Conservation (phyloP, 371 early-diverging fungal species). For the Quaeritorhiza haematococci region DNA sequence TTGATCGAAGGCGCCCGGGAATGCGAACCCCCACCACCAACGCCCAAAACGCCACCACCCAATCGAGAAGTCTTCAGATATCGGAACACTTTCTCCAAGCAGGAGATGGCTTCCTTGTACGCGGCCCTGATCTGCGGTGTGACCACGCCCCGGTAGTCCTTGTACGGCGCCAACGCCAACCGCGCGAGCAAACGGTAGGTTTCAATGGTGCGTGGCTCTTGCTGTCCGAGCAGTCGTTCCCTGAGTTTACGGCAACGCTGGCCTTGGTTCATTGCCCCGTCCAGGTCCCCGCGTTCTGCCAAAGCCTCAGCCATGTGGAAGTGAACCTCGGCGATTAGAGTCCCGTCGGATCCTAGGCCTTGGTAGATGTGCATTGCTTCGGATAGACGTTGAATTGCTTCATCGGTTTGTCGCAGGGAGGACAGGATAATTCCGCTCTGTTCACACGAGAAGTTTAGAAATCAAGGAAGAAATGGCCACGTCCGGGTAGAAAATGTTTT, state of each 20-base stretch:
- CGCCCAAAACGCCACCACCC: constrained; percentile 7
- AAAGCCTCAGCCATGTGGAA: constrained; percentile 32
- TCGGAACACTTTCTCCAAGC: constrained; percentile 42
- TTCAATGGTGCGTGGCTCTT: constrained; percentile 37
- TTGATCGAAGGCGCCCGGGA: background rate
- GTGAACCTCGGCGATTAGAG: constrained; percentile 33
- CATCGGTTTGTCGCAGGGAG: constrained; percentile 18
- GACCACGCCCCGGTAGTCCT: constrained; percentile 34
- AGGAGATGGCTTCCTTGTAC: constrained; percentile 38
- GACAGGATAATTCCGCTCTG: constrained; percentile 20
- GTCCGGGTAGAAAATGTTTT: too few species aligned
- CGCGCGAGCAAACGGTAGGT: constrained; percentile 36
- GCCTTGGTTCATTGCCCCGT: constrained; percentile 34
- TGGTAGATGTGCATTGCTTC: constrained; percentile 34
- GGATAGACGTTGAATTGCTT: constrained; percentile 25
- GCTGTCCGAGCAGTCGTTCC: constrained; percentile 31
- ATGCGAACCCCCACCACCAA: background rate
- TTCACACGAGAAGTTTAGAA: too few species aligned
- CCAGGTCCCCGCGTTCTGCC: constrained; percentile 36
- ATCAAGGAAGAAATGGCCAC: too few species aligned
- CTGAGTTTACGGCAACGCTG: constrained; percentile 27
- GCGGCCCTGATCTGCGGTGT: constrained; percentile 37
- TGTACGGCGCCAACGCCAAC: constrained; percentile 37
- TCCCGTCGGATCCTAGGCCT: constrained; percentile 11
- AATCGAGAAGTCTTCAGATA: constrained; percentile 24